Evolutionary conservation across 352 stramenopile genomes (phyloP), one percentile per base, ranked within the genome.

Genomic region (Halophytophthora batemanensis): DNA sequence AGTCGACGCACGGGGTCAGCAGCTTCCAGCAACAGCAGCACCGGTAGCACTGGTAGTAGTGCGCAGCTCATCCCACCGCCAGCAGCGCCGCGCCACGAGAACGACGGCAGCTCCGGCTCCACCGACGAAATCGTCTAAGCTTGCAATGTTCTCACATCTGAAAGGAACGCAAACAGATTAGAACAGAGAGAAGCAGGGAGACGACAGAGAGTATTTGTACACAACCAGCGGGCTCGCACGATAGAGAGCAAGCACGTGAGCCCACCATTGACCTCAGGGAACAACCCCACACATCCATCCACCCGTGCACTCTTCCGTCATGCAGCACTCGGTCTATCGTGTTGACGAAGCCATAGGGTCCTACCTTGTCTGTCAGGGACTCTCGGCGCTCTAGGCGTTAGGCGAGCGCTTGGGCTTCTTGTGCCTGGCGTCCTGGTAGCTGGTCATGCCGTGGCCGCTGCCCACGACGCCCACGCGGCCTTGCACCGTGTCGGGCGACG

Each of bases 361-460:
- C n/a, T n/a, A n/a, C n/a, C n/a, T n/a, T n/a, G n/a, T n/a, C n/a
- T n/a, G n/a, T n/a, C n/a, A n/a, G 46, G 49, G 47, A 64, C 62
- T 59, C 59, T 71, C 53, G 38, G 18, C 45, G 39, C 40, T 50
- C 39, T 66, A 69, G 28, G 36, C 29, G 44, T 60, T n/a, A n/a
- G n/a, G n/a, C n/a, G n/a, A n/a, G n/a, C n/a, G 67, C 48, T 90
- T 93, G 12, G 67, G n/a, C 41, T 90, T 93, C 68, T 92, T 92
- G 43, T 25, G 62, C 35, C 75, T 62, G 37, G 65, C 63, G 55
- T 92, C 74, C 18, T 82, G 56, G 52, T 80, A 96, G 23, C 65
- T 64, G 10, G 88, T 97, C 74, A 97, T 94, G 47, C 79, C 88
- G 46, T 94, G 81, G 0, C 87, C 88, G 31, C 84, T 96, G 22